phyloP scores from a whole-genome alignment of 495 filamentous ascomycete species.

The Aspergillus steynii region DNA sequence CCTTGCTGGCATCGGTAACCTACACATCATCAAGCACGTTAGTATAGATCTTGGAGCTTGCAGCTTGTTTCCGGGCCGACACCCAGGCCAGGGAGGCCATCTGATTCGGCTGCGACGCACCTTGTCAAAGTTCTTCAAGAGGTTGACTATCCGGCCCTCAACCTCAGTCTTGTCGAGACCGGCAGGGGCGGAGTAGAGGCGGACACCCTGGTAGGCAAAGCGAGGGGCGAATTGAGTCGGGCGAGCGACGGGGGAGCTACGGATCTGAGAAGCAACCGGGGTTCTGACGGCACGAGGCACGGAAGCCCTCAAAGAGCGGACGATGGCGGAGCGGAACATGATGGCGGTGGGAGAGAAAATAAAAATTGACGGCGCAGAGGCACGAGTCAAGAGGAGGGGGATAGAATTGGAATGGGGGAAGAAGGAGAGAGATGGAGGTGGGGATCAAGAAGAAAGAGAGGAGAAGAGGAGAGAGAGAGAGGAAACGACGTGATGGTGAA shows the following conservation, averaged over 20 bases:
- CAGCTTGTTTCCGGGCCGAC: background rate
- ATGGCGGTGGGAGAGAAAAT: constrained; percentile 28
- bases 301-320: constrained; percentile 62
- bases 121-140: constrained; percentile 96
- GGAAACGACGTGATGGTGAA: constrained; percentile 16
- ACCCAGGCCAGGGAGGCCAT: constrained; percentile 1
- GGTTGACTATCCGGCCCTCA: constrained; percentile 86
- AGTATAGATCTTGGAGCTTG: constrained; percentile 18
- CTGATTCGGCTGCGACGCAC: constrained; percentile 50
- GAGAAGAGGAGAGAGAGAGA: constrained; percentile 22
- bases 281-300: constrained; percentile 57
- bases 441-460: constrained; percentile 11
- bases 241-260: constrained; percentile 54
- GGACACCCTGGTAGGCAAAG: constrained; percentile 58
- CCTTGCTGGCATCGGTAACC: constrained; percentile 76
- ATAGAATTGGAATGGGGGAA: constrained; percentile 18
- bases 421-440: constrained; percentile 18
- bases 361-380: constrained; percentile 22
- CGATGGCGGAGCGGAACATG: constrained; percentile 85
- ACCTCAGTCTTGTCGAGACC: constrained; percentile 80
- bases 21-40: constrained; percentile 29
- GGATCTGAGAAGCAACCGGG: constrained; percentile 55
- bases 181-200: constrained; percentile 83
- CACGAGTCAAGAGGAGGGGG: constrained; percentile 16
- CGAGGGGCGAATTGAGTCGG: constrained; percentile 48